phyloP scores from a whole-genome alignment of 2,329 filamentous ascomycete genomes.

The Sclerotinia subarctica region DNA sequence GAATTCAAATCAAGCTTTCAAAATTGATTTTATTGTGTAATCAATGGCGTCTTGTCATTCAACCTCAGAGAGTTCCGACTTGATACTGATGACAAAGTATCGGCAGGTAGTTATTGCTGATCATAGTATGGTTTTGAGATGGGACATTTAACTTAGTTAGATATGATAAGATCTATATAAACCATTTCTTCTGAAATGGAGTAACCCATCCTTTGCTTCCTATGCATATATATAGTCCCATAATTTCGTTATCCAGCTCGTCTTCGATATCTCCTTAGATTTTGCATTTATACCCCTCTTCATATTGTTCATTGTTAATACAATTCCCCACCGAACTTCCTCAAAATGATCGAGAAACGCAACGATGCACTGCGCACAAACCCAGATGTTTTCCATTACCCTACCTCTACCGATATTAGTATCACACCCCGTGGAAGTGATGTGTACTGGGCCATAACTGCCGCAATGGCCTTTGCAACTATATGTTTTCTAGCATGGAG shows the following conservation, averaged over 20 bases:
- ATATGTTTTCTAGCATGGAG: constrained; percentile 52
- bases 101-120: not conserved
- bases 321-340: not conserved
- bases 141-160: not conserved
- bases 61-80: not conserved
- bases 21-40: not conserved
- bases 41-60: not conserved
- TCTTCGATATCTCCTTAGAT: fast-evolving
- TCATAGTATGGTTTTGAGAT: constrained; percentile 4
- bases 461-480: constrained; percentile 55
- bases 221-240: not conserved
- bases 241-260: not conserved
- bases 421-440: constrained; percentile 59
- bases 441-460: constrained; percentile 61
- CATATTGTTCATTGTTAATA: not conserved
- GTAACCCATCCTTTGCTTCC: not conserved
- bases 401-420: constrained; percentile 47
- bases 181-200: not conserved
- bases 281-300: not conserved
- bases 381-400: constrained; percentile 32
- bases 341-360: constrained; percentile 18
- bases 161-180: not conserved
- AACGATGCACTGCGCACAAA: constrained; percentile 30
- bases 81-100: not conserved
- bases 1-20: not conserved